A percentile compares a stretch with the other conserved stretches of the same genome.
Conservation (phyloP, 202 grass and related monocot species). For the Cymbopogon flexuosus region DNA sequence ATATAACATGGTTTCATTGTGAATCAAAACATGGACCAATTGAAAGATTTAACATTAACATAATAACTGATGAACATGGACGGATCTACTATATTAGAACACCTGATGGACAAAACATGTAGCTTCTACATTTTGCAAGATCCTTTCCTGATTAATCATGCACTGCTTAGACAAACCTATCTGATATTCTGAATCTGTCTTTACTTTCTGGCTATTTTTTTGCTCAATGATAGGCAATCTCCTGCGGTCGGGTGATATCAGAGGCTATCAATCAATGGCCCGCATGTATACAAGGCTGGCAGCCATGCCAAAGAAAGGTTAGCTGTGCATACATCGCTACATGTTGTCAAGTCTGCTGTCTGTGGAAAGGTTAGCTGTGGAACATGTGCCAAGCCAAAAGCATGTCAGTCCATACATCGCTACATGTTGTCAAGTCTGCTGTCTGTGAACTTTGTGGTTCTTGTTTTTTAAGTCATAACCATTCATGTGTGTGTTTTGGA, state of each 20-base stretch:
- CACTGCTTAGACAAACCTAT: neutral
- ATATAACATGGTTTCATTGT: neutral
- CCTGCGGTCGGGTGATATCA: constrained; percentile 48
- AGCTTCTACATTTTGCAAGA: neutral
- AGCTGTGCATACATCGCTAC: neutral
- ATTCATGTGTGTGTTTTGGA: neutral
- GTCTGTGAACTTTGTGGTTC: neutral
- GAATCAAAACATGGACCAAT: neutral
- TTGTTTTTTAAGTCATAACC: constrained; percentile 9
- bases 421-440: neutral
- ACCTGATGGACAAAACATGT: neutral
- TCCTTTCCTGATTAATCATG: neutral
- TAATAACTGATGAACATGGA: neutral
- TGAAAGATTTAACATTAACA: neutral
- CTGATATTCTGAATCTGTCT: neutral
- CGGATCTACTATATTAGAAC: neutral
- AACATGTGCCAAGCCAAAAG: too few species aligned
- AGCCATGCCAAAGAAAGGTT: constrained; percentile 68
- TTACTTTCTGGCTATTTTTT: neutral
- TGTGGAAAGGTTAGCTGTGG: neutral
- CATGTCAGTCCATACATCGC: neutral
- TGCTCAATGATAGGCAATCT: constrained; percentile 43
- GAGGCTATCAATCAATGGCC: constrained; percentile 60
- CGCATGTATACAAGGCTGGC: constrained; percentile 58
- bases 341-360: neutral